Evolutionary conservation across 2,329 filamentous ascomycete genomes (phyloP), one percentile per base, ranked within the genome.

Genomic region (Ustulina deusta): DNA sequence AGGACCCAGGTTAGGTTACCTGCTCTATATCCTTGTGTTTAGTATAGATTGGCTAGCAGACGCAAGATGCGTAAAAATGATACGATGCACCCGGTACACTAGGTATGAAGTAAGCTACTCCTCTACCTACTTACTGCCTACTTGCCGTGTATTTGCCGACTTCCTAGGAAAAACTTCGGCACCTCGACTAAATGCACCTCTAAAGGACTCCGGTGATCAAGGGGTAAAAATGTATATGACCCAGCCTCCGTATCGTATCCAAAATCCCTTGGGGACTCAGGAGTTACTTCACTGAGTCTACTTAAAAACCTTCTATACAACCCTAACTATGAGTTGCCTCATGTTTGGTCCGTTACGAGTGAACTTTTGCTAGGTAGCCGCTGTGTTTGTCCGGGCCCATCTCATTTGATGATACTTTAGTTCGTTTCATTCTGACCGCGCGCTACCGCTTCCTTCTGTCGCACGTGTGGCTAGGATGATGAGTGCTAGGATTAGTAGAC

Each of bases 401-500:
- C 40, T 34, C 15, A 29, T 38, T 25, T 55, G 29, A 32, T 17
- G 27, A 55, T n/a, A 56, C 32, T 42, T 22, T 66, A 59, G 64
- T 32, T 59, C 32, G 65, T 67, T 67, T 67, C 65, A 67, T 42
- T n/a, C n/a, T 51, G 10, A 42, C 60, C 49, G 27, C 5, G 20
- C 55, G 17, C 46, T 38, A 55, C 25, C 25, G 49, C 34, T 38
- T 58, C 49, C 17, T 20, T 38, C 36, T 49, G 34, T 58, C 55
- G 55, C 38, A 58, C 40, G 17, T 46, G 40, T 58, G 49, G 55
- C 61, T 44, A n/a, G 48, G 60, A 36, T 59, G 60, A 36, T 59
- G 54, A 20, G 65, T 56, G 61, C 59, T 54, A 36, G 58, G 58
- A 63, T 65, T 32, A 44, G 55, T 60, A 58, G 38, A 17, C 6